phyloP scores from a whole-genome alignment of 2,329 filamentous ascomycete genomes.

The Paracoccidioides brasiliensis region DNA sequence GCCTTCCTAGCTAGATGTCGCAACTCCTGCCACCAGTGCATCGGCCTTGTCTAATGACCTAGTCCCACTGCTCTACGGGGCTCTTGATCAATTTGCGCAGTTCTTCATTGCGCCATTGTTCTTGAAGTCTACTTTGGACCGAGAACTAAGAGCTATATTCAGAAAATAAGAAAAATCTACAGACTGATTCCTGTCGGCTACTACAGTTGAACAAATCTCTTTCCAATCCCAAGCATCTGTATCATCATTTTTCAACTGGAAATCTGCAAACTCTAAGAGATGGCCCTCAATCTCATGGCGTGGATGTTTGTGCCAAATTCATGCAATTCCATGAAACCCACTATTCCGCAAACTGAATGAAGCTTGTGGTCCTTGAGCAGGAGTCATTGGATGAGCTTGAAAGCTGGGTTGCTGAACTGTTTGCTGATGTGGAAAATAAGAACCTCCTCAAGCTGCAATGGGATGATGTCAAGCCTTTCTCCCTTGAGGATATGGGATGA shows the following conservation, averaged over 20 bases:
- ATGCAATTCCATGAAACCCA: constrained; percentile 82
- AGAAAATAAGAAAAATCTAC: constrained; percentile 95
- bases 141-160: constrained; percentile 85
- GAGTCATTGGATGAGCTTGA: constrained; percentile 73
- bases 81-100: constrained; percentile 80
- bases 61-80: constrained; percentile 58
- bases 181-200: constrained; percentile 77
- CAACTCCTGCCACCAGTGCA: constrained; percentile 13
- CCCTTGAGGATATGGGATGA: constrained; percentile 48
- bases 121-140: constrained; percentile 67
- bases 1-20: constrained; percentile 5
- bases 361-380: constrained; percentile 71
- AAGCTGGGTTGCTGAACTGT: constrained; percentile 71
- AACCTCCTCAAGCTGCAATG: constrained; percentile 55
- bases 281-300: constrained; percentile 60
- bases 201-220: constrained; percentile 78
- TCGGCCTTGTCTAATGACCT: constrained; percentile 13
- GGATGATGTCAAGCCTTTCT: constrained; percentile 50
- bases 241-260: constrained; percentile 82
- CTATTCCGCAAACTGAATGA: constrained; percentile 91
- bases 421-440: constrained; percentile 71
- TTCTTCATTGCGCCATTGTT: constrained; percentile 89
- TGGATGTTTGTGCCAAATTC: constrained; percentile 81
- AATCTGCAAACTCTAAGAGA: constrained; percentile 79
- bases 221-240: constrained; percentile 79